Base-by-base conservation (phyloP, 2,329 filamentous ascomycete species). In the Diaporthe vaccinii region DNA sequence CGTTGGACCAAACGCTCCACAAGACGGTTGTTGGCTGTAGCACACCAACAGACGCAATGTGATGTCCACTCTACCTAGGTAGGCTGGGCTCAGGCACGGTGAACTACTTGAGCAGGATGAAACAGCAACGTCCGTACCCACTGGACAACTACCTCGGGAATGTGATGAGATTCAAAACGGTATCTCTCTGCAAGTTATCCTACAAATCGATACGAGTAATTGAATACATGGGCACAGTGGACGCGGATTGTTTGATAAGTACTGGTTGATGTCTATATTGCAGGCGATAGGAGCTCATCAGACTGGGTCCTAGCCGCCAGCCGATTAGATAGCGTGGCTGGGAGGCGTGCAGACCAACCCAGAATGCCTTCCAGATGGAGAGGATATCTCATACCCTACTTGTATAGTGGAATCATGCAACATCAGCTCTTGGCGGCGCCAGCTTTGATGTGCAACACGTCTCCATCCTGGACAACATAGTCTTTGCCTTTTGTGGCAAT, bases 401-500 rank as follows among this genome's bases (percentile, higher is more conserved):
- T 31, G 41, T 46, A 31, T 34, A 22, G 44, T 39, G 49, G 49
- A 69, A 55, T 41, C 34, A 53, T 41, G 61, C 36, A 20, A 41
- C 72, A 78, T 84, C 87, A 94, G 78, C 87, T 87, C 89, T 96
- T 96, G 79, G 94, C 94, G 71, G 94, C 94, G 86, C 94, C 94
- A 44, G 93, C 93, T 90, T 98, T 98, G 90, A 98, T 95, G 81
- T 98, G 91, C 79, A 98, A 84, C 80, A 93, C 92, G 78, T 93
- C 95, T 68, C 94, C 95, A 82, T 97, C 95, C 83, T 96, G 92
- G 15, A 97, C 92, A 8, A 96, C 91, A n/a, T 76, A 76, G 9
- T 73, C 69, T 57, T 98, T 98, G 83, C 97, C 97, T 90, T 99
- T 99, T 75, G 96, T 98, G 93, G 98, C 94, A 79, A 99, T 85